Percentiles rank a stretch among this genome's conserved stretches.
Conservation (phyloP, 495 filamentous ascomycete species). For the Podospora appendiculata region DNA sequence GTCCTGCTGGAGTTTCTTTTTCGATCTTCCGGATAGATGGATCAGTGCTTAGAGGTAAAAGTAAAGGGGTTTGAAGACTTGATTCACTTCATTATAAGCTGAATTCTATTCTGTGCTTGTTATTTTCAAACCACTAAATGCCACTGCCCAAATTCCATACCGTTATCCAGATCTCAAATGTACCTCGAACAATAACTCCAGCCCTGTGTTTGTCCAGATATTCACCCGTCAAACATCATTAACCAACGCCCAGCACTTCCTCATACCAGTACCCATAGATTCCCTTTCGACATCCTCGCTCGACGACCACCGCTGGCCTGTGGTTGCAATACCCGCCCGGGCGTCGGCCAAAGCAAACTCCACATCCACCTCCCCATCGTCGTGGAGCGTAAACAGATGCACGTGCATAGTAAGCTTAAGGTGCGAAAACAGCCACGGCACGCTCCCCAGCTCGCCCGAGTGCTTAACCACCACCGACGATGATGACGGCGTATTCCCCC, state of each 20-base stretch:
- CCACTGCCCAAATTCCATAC: neutral
- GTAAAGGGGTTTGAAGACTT: too few species aligned
- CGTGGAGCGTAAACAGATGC: slow-evolving; percentile 27
- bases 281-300: slow-evolving; percentile 23
- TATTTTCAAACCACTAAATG: too few species aligned
- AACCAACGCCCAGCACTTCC: slow-evolving; percentile 36
- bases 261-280: slow-evolving; percentile 43
- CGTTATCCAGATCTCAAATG: neutral
- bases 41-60: too few species aligned
- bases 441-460: slow-evolving; percentile 27
- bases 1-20: too few species aligned
- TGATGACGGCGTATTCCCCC: neutral
- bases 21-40: too few species aligned
- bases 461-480: slow-evolving; percentile 12
- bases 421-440: slow-evolving; percentile 42
- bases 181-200: neutral
- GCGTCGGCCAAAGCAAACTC: neutral
- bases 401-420: slow-evolving; percentile 41
- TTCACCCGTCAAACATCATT: neutral
- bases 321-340: neutral
- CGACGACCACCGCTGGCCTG: slow-evolving; percentile 22
- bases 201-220: neutral
- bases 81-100: too few species aligned
- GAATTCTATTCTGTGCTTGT: too few species aligned
- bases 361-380: neutral